Conservation (phyloP, 208 protist genomes). For the Trypanosoma melophagium region DNA sequence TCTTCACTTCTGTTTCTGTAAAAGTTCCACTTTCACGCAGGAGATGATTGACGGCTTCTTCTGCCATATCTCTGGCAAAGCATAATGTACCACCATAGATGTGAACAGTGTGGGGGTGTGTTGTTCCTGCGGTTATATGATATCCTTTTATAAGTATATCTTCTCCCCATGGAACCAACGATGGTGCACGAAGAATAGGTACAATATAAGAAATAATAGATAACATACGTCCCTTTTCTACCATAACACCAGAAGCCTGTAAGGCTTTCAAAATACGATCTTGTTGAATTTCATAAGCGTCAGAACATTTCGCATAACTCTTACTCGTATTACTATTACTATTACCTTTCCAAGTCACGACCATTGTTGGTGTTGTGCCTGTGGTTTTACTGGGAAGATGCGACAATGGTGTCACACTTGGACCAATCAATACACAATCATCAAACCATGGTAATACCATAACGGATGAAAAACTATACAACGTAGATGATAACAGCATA, state of each 20-base stretch:
- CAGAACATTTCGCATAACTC: too few relatives aligned
- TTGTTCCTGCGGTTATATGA: conserved; percentile 35
- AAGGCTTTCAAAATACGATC: conserved; percentile 41
- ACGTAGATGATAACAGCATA: conserved; percentile 53
- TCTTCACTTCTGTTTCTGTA: conserved; percentile 4
- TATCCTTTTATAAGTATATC: conserved; percentile 54
- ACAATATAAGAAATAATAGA: conserved; percentile 62
- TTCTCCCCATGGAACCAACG: conserved; percentile 38
- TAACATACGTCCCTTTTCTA: conserved; percentile 48
- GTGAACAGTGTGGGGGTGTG: conserved; percentile 41
- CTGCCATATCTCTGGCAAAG: conserved; percentile 58
- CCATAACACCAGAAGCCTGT: conserved; percentile 39
- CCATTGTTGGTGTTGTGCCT: neutral
- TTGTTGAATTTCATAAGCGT: conserved; percentile 36
- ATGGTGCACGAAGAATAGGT: conserved; percentile 37
- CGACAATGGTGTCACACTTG: conserved; percentile 37
- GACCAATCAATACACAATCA: conserved; percentile 69
- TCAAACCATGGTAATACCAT: conserved; percentile 79
- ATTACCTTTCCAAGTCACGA: neutral
- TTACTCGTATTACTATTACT: conserved; percentile 5
- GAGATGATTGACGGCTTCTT: conserved; percentile 52
- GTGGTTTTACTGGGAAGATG: conserved; percentile 11
- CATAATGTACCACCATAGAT: conserved; percentile 68
- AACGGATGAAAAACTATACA: conserved; percentile 62
- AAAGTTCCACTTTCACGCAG: conserved; percentile 32